A percentile compares a stretch with the other conserved stretches of the same genome.
Evolutionary conservation across 768 basidiomycete species (phyloP).

Genomic region (Leccinum ochraceum): DNA sequence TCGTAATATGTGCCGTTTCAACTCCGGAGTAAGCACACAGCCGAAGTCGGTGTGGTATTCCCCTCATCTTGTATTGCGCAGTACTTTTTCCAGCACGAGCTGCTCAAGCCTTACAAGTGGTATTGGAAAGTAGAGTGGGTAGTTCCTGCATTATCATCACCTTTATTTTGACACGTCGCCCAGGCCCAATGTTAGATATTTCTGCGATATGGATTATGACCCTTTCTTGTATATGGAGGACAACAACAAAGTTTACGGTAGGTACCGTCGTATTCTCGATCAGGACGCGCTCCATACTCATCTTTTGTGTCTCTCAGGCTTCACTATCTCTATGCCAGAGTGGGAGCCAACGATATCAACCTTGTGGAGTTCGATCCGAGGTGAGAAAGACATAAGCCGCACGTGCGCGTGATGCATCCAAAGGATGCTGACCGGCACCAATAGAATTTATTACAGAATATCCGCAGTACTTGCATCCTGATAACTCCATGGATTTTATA

Average conservation of each 20-base stretch:
- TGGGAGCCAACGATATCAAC: constrained; percentile 64
- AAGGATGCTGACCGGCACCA: constrained; percentile 35
- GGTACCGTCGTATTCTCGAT: constrained; percentile 4
- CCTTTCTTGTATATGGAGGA: constrained; percentile 61
- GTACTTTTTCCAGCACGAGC: constrained; percentile 58
- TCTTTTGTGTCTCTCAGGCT: constrained; percentile 36
- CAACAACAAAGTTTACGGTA: constrained; percentile 52
- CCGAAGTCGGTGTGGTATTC: neutral
- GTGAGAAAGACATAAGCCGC: constrained; percentile 36
- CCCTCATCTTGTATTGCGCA: constrained; percentile 22
- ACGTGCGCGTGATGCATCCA: constrained; percentile 15
- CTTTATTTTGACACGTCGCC: neutral
- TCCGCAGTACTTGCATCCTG: constrained; percentile 54
- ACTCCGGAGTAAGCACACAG: constrained; percentile 55
- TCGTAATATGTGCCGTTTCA: constrained; percentile 78
- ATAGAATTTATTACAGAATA: constrained; percentile 56
- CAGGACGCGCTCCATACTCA: neutral
- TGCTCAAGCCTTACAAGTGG: constrained; percentile 54
- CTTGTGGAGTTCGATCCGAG: constrained; percentile 59
- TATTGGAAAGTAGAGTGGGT: constrained; percentile 64
- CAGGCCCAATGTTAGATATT: constrained; percentile 54
- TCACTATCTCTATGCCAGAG: constrained; percentile 66
- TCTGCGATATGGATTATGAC: constrained; percentile 50
- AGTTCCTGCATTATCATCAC: neutral
- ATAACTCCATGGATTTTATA: constrained; percentile 64